Conservation (phyloP, 2,329 filamentous ascomycete species). For the Apiospora arundinis region DNA sequence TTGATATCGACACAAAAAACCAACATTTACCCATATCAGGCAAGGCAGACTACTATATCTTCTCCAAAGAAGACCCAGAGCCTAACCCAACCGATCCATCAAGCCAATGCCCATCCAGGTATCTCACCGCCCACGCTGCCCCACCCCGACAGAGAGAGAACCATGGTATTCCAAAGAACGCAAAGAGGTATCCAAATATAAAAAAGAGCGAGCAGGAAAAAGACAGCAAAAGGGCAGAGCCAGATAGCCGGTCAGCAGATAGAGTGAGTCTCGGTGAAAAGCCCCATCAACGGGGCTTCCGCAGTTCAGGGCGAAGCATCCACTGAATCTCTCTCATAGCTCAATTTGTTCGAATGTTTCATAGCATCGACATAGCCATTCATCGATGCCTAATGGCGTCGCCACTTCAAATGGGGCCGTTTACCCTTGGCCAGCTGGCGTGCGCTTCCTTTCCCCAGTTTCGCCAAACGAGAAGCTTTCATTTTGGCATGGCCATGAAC, state of each 20-base stretch:
- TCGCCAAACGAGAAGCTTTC: background rate
- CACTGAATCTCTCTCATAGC: background rate
- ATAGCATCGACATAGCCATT: background rate
- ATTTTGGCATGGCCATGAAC: background rate
- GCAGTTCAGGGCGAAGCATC: background rate
- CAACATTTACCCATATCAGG: background rate
- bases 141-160: background rate
- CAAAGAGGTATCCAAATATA: constrained; percentile 1
- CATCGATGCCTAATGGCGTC: background rate
- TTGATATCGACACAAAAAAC: constrained; percentile 10
- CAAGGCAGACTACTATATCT: background rate
- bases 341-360: background rate
- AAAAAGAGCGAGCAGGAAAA: background rate
- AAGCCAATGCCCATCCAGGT: constrained; percentile 10
- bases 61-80: background rate
- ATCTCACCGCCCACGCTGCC: background rate
- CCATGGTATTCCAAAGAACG: background rate
- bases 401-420: background rate
- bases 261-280: background rate
- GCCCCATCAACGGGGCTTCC: background rate
- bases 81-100: background rate
- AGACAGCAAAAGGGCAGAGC: background rate
- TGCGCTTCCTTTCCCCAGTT: background rate
- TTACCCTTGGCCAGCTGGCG: background rate
- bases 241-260: background rate